Base-by-base conservation (phyloP, 371 early-diverging fungal genomes). In the Rhizopus microsporus region DNA sequence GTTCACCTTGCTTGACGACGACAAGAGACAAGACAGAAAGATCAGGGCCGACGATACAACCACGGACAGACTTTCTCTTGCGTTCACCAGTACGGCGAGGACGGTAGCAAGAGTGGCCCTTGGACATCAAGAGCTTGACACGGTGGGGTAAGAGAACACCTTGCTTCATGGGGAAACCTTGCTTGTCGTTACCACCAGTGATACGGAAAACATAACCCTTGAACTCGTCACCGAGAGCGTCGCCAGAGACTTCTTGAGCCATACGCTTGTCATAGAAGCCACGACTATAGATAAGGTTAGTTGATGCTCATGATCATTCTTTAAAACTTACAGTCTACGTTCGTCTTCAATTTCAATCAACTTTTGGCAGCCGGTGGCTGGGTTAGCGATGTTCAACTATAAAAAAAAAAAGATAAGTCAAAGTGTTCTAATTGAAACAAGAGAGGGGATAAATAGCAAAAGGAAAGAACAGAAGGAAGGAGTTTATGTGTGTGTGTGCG, bases 151-250 rank as follows among this genome's bases (percentile, higher is more conserved):
- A 82, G 61, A 96, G 86, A 61, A 99, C 92, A 88, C 97, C 97
- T 82, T 95, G 94, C 91, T 96, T 97, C 93, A 92, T 92, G 74
- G 93, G 93, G 90, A 92, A 92, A 81, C 99, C 99, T 88, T 99
- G 98, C 88, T 96, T 96, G 89, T 99, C 99, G 87, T 98, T 95
- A 72, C 99, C 99, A 74, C 99, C 99, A 62, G 96, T 93, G 77
- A 99, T 96, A 77, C 95, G 92, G 88, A 99, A 93, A 67, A 97
- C 90, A 86, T 95, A 97, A 63, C 99, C 99, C 86, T 93, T 94
- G 93, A 95, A 99, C 84, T 99, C 99, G 64, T 95, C 95, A 65
- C 97, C 95, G 70, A 99, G 86, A 47, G 93, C 77, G 75, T 95
- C 97, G 63, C 93, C 99, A 68, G 94, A 85, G 71, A 99, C 95